Evolutionary conservation across 345 rosid genomes (phyloP), one percentile per base, ranked within the genome.

Genomic region (Dovyalis caffra): DNA sequence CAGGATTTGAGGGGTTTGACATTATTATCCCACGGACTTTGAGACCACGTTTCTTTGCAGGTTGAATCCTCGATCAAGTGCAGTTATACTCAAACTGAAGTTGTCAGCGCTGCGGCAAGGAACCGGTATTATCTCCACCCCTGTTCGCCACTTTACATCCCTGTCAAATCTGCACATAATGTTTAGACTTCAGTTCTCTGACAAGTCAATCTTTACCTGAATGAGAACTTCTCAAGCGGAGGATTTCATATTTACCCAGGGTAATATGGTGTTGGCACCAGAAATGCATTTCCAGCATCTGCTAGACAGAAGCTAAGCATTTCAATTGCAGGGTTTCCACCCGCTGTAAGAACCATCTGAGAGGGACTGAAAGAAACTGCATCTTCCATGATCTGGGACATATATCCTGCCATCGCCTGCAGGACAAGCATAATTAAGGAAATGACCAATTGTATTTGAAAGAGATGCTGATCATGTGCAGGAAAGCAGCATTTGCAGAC

Each of bases 271-370:
- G 99, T 91, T 20, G 98, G 99, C 70, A 95, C 90, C 21, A 95
- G 97, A 77, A 92, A 92, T 58, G 98, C 98, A 79, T 92, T 95
- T 77, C 98, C 99, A 25, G 88, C 76, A 87, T 95, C 99, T 34
- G 98, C 99, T 74, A 95, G 76, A 79, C 97, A 91, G 86, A 91
- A 95, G 80, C 89, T 86, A 53, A 95, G 93, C 77, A 87, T 87
- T 83, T 95, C 97, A 2, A 90, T 83, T 29, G 97, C 99, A 21
- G 97, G 81, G 4, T 85, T 77, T 61, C 89, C 89, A 69, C 99
- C 97, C 34, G 94, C 83, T 18, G 92, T 86, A 76, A 91, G 81
- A 35, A 91, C 84, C 61, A 95, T 66, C 64, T 90, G 88, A 21
- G 88, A 83, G 6, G 99, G 96, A 51, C 86, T 71, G 69, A 90